These are phyloP conservation scores for Mollisia scopiformis DNA, from an alignment of 2,329 filamentous ascomycete genomes.

Conservation along the genomic window DNA sequence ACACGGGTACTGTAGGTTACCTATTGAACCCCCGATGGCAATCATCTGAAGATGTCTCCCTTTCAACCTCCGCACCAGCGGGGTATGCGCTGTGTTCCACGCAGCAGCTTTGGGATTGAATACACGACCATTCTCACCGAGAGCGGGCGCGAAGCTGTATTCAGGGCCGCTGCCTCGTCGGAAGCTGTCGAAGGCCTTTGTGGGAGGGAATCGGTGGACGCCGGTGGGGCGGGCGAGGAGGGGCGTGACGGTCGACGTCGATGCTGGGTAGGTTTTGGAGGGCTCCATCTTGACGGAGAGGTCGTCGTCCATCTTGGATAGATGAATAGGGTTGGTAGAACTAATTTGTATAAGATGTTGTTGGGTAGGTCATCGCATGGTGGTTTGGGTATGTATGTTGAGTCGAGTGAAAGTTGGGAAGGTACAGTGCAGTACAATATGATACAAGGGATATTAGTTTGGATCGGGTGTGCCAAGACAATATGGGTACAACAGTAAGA, in stretches of 20 bases:
- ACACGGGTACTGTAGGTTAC: conserved; percentile 42
- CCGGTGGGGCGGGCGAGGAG: conserved; percentile 27
- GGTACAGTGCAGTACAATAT: too few species aligned
- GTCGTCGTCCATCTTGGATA: conserved; percentile 10
- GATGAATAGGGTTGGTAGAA: neutral
- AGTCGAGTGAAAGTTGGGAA: neutral
- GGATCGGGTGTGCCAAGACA: too few species aligned
- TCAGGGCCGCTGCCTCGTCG: conserved; percentile 24
- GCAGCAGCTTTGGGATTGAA: conserved; percentile 67
- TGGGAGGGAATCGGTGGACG: conserved; percentile 18
- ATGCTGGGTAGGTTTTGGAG: conserved; percentile 24
- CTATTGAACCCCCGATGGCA: conserved; percentile 90
- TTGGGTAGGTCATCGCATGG: neutral
- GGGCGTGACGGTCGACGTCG: conserved; percentile 30
- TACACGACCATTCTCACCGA: conserved; percentile 37
- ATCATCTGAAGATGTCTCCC: conserved; percentile 95
- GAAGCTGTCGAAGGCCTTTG: conserved; percentile 33
- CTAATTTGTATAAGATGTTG: neutral
- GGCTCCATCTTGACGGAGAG: conserved; percentile 20
- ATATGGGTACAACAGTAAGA: too few species aligned
- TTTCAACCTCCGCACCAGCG: conserved; percentile 77
- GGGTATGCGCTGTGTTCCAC: conserved; percentile 69
- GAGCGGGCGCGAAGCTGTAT: conserved; percentile 20
- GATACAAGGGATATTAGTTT: too few species aligned
- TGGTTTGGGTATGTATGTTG: neutral